Conservation (phyloP, 257 asterid genomes). For the Solanum lignicaule region DNA sequence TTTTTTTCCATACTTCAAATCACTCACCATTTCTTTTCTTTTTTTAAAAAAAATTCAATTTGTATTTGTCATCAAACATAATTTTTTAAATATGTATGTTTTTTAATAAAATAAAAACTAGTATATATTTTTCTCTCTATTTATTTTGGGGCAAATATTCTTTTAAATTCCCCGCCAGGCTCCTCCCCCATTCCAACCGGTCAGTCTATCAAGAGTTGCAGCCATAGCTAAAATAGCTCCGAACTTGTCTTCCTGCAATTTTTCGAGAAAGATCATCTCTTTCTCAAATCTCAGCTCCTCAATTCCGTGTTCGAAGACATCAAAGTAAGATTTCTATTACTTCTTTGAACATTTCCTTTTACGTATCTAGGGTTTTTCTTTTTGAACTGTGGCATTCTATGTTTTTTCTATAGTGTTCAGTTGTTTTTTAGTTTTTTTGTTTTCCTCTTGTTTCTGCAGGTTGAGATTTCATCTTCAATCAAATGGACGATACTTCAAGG, state of each 20-base stretch:
- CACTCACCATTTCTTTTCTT: background rate
- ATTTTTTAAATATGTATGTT: background rate
- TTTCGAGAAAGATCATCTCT: background rate
- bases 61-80: too few species aligned
- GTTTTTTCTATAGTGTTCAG: background rate
- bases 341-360: background rate
- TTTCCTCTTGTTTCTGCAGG: background rate
- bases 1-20: background rate
- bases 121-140: background rate
- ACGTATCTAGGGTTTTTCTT: background rate
- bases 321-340: background rate
- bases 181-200: background rate
- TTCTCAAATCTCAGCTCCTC: background rate
- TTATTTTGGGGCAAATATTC: background rate
- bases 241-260: background rate
- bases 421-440: background rate
- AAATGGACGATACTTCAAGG: conserved; percentile 7
- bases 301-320: background rate
- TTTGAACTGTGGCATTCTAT: background rate
- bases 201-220: background rate
- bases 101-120: background rate
- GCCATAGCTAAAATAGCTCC: background rate
- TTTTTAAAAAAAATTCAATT: too few species aligned
- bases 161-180: background rate
- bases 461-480: background rate